A percentile compares a stretch with the other conserved stretches of the same genome.
These are phyloP conservation scores for Trichosporon ovoides DNA, from an alignment of 1,284 basidiomycete genomes.

Conservation along the genomic window DNA sequence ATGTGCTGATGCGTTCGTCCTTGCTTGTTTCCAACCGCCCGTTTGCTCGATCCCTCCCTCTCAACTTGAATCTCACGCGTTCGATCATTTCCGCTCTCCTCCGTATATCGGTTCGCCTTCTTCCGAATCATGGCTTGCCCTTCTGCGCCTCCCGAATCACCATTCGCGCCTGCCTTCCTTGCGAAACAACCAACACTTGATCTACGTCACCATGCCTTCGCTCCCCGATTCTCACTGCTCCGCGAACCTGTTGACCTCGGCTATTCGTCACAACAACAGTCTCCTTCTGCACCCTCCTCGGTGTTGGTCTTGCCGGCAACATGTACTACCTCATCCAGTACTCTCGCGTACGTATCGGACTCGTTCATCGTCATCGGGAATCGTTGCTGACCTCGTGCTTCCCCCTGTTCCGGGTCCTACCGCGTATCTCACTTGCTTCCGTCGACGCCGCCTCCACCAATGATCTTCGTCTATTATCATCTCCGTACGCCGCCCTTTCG, in stretches of 20 bases:
- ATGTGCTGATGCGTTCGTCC: slow-evolving; percentile 9
- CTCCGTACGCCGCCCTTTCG: not conserved
- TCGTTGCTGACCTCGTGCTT: slow-evolving; percentile 11
- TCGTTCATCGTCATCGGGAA: not conserved
- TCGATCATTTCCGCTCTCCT: not conserved
- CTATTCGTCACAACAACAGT: slow-evolving; percentile 25
- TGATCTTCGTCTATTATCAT: slow-evolving; percentile 7
- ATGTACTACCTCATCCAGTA: slow-evolving; percentile 43
- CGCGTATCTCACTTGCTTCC: slow-evolving; percentile 2
- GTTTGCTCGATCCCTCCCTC: not conserved
- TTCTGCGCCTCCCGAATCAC: slow-evolving; percentile 8
- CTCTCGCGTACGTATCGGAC: slow-evolving; percentile 33
- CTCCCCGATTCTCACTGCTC: not conserved
- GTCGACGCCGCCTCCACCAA: not conserved
- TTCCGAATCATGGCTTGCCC: not conserved
- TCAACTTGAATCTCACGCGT: not conserved
- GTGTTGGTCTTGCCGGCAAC: slow-evolving; percentile 35
- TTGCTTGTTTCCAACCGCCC: not conserved
- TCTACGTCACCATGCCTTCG: too few relatives aligned
- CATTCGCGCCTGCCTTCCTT: too few relatives aligned
- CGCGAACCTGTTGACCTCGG: not conserved
- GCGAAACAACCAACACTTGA: too few relatives aligned
- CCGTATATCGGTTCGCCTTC: not conserved
- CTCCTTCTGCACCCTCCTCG: slow-evolving; percentile 43
- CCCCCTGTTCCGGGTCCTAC: not conserved